Evolutionary conservation across 2,329 filamentous ascomycete genomes (phyloP), one percentile per base, ranked within the genome.

Genomic region (Penicillium sp.): DNA sequence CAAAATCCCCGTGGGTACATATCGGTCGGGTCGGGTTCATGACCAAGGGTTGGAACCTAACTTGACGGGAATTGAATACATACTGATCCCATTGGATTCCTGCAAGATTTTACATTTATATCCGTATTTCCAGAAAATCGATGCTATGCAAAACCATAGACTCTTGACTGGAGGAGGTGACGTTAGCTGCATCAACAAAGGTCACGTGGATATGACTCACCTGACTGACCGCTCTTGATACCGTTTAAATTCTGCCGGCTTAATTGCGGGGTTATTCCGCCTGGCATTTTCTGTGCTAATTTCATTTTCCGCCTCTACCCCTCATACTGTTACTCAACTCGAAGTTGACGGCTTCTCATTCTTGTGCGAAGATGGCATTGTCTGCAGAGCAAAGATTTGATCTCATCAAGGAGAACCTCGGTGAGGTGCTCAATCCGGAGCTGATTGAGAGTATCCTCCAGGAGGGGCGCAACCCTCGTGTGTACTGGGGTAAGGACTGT

Each of bases 391-490:
- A 54, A 54, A 54, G 51, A 38, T 54, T 54, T 17, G 51, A 38
- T 40, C 51, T 54, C 73, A 96, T 96, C 80, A 87, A 85, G 65
- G 88, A 89, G 75, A 95, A 95, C 78, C 84, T 96, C 62, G 87
- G 89, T 64, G 93, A 97, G 82, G 83, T 92, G 54, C 85, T 97
- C 63, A 93, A 95, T 74, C 88, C 88, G 26, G 92, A 83, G 56
- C 61, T 77, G 7, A 70, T 77, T 38, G 69, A 78, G 55, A 53
- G 45, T 4, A 67, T 77, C 28, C 61, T 78, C 12, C 65, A 64
- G 0, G 69, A 75, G 54, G 72, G 71, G 3, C 62, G 70, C 17
- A 72, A 73, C 47, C 74, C 71, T 4, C 65, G 67, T 17, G 63
- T 78, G 28, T 77, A 75, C 65, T 79, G 74, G 74, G 75, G 72